A percentile compares a stretch with the other conserved stretches of the same genome.
Conservation (phyloP, 805 yeast species). For the Pachysolen tannophilus region DNA sequence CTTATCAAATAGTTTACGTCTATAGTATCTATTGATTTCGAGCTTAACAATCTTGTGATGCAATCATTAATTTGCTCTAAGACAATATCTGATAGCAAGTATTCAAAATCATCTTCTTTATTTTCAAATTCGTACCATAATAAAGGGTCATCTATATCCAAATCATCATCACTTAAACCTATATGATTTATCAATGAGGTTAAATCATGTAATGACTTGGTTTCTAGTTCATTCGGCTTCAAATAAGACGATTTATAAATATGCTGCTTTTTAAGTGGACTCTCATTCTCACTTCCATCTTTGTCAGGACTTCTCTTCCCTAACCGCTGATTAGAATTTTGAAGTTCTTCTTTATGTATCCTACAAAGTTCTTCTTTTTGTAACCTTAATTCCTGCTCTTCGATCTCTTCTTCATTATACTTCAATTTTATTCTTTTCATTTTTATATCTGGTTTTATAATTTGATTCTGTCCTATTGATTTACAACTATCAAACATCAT, state of each 20-base stretch:
- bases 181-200: slow-evolving; percentile 9
- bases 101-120: slow-evolving; percentile 16
- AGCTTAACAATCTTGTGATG: slow-evolving; percentile 15
- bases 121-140: slow-evolving; percentile 11
- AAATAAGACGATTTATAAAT: slow-evolving; percentile 1
- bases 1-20: slow-evolving; percentile 22
- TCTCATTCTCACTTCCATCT: neutral
- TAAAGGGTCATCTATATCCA: slow-evolving; percentile 7
- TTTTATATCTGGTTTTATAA: slow-evolving; percentile 19
- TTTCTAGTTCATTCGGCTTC: slow-evolving; percentile 5
- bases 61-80: slow-evolving; percentile 15
- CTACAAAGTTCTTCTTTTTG: too few species aligned
- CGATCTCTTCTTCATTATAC: slow-evolving; percentile 1
- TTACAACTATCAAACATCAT: slow-evolving; percentile 9
- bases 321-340: too few species aligned
- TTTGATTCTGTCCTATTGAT: slow-evolving; percentile 12
- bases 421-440: slow-evolving; percentile 18
- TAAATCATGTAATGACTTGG: slow-evolving; percentile 3
- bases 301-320: neutral
- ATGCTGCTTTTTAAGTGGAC: neutral
- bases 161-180: slow-evolving; percentile 19
- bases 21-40: slow-evolving; percentile 9
- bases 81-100: slow-evolving; percentile 13
- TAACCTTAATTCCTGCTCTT: slow-evolving; percentile 7
- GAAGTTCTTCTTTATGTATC: too few species aligned